Base-by-base conservation (phyloP, 257 asterid species). In the Rubia yunnanensis region DNA sequence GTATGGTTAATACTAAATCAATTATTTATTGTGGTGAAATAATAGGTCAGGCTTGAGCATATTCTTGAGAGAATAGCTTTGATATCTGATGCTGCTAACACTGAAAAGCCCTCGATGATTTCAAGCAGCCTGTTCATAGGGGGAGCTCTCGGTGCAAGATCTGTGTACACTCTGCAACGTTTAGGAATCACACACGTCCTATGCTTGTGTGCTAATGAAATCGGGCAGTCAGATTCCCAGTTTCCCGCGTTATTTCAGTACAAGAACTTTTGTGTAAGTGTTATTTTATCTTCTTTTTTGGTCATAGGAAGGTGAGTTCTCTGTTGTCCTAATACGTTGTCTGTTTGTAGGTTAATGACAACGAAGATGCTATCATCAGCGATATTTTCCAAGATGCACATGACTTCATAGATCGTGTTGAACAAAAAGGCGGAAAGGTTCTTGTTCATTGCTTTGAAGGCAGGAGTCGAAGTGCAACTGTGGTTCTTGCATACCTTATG, bases 401-500 rank as follows among this genome's bases (percentile, higher is more conserved):
- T 68, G 94, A 83, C 72, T 94, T 87, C 69, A 85, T 90, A 14
- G 73, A 84, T 74, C 89, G 75, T 46, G 96, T 94, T 48, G 97
- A 88, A 71, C 72, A 86, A 74, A 64, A 49, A 20, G 87, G 88
- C 10, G 97, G 99, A 60, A 90, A 90, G 75, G 95, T 90, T 77
- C 80, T 94, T 75, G 97, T 94, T 74, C 99, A 94, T 66, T 94
- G 99, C 87, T 90, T 94, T 69, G 97, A 94, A 80, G 97, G 99
- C 80, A 88, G 82, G 83, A 94, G 99, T 73, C 82, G 99, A 77
- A 94, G 97, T 61, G 95, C 99, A 18, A 90, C 99, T 32, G 76
- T 94, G 22, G 85, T 94, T 67, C 90, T 94, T 48, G 96, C 97
- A 62, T 90, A 90, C 73, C 46, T 94, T 69, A 90, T 94, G 96